phyloP scores from a whole-genome alignment of 306 rosid species.

The Carpinus fangiana region DNA sequence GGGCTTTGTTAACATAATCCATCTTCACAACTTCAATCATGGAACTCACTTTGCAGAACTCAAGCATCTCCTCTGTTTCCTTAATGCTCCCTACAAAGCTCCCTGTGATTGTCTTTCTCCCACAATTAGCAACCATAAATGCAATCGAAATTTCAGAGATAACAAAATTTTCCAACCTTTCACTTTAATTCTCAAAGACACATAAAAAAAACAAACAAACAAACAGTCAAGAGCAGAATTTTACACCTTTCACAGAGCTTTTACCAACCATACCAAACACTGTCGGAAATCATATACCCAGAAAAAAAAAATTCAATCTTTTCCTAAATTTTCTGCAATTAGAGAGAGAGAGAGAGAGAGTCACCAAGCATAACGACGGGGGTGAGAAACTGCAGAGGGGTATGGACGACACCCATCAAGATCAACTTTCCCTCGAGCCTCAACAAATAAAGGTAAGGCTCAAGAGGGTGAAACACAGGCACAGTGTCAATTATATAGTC shows the following conservation, averaged over 20 bases:
- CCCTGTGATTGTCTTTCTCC: conserved; percentile 63
- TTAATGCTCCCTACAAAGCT: no score
- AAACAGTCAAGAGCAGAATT: neutral
- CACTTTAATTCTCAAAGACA: neutral
- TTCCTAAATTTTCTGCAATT: neutral
- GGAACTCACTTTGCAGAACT: conserved; percentile 74
- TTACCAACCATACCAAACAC: neutral
- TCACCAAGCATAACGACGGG: conserved; percentile 87
- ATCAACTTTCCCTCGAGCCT: conserved; percentile 77
- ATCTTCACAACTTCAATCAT: conserved; percentile 74
- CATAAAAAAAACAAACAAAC: neutral
- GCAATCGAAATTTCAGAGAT: neutral
- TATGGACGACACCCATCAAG: conserved; percentile 80
- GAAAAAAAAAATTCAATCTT: neutral
- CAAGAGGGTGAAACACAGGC: conserved; percentile 81
- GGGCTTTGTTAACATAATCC: conserved; percentile 74
- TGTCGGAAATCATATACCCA: neutral
- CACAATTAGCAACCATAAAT: neutral
- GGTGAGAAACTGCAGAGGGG: conserved; percentile 66
- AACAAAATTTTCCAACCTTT: neutral
- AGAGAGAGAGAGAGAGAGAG: neutral
- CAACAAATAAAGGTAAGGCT: conserved; percentile 78
- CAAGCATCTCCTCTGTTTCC: conserved; percentile 78
- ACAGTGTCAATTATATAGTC: conserved; percentile 85
- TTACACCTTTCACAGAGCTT: neutral